Evolutionary conservation across 2,329 filamentous ascomycete genomes (phyloP), one percentile per base, ranked within the genome.

Genomic region (Pseudogymnoascus verrucosus): DNA sequence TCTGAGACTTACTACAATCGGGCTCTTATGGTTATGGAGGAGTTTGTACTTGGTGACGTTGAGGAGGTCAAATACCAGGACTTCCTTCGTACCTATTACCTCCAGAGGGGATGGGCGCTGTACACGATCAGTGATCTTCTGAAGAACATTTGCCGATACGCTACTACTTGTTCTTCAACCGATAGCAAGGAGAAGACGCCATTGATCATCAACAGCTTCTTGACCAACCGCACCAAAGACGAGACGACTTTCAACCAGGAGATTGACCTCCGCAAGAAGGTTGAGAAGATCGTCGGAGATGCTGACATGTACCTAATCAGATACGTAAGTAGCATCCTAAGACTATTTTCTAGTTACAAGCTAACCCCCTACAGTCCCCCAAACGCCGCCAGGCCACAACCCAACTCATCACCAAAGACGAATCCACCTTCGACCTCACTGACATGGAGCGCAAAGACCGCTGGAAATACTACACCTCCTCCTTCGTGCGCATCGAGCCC

Each of bases 401-500:
- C 10, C 90, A 91, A 51, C 87, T 85, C 82, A 76, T 89, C 60
- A 84, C 86, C 69, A 81, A 84, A 62, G 85, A 88, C 60, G 86
- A 89, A 68, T 86, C 85, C 42, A 89, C 96, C 0, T 91, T 96
- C 74, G 92, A 95, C 69, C 88, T 89, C 71, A 91, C 96, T 68
- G 91, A 96, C 69, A 88, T 96, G 79, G 89, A 95, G 72, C 84
- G 87, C 61, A 88, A 88, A 64, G 87, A 91, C 66, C 83, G 86
- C 40, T 99, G 95, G 95, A 90, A 93, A 70, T 96, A 96, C 78
- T 99, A 99, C 74, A 91, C 96, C 64, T 93, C 93, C 16, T 92
- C 93, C 0, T 98, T 90, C 75, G 90, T 91, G 68, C 90, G 91
- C 67, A 84, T 93, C 23, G 91, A 96, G 71, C 90, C 91, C 1